Conservation (phyloP, 495 filamentous ascomycete genomes). For the Aspergillus taichungensis region DNA sequence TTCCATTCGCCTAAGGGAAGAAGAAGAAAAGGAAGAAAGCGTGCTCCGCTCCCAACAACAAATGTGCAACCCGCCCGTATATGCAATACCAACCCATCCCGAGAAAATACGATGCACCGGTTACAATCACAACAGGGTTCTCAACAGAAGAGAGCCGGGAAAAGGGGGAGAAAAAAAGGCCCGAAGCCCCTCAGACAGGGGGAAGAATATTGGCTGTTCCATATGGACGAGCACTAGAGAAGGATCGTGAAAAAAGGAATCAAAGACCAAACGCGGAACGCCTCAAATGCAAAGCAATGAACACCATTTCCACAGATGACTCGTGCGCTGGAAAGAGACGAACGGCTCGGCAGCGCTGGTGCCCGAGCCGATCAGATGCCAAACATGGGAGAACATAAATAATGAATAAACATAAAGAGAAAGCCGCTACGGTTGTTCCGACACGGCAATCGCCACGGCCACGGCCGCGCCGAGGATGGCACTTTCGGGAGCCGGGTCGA, state of each 20-base stretch:
- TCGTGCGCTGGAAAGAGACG: too few relatives aligned
- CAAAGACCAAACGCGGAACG: background rate
- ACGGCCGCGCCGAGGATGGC: constrained; percentile 50
- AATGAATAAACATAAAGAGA: background rate
- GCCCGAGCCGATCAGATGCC: too few relatives aligned
- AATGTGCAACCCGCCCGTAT: constrained; percentile 3
- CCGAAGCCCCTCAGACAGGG: background rate
- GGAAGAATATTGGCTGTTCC: too few relatives aligned
- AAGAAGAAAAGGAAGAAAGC: background rate
- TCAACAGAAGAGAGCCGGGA: background rate
- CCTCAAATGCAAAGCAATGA: constrained; percentile 6
- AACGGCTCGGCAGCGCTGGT: too few relatives aligned
- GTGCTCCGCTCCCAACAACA: constrained; percentile 1
- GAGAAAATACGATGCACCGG: background rate
- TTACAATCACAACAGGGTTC: background rate
- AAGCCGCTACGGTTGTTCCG: constrained; percentile 16
- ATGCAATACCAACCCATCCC: constrained; percentile 8
- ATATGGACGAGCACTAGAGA: too few relatives aligned
- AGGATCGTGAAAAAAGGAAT: too few relatives aligned
- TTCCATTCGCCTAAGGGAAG: constrained; percentile 8
- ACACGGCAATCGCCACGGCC: constrained; percentile 44
- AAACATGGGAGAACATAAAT: background rate
- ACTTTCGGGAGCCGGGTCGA: constrained; percentile 44
- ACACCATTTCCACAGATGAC: too few relatives aligned
- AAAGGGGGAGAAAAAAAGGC: background rate